These are phyloP conservation scores for Podospora conica DNA, from an alignment of 495 filamentous ascomycete genomes.

Conservation along the genomic window DNA sequence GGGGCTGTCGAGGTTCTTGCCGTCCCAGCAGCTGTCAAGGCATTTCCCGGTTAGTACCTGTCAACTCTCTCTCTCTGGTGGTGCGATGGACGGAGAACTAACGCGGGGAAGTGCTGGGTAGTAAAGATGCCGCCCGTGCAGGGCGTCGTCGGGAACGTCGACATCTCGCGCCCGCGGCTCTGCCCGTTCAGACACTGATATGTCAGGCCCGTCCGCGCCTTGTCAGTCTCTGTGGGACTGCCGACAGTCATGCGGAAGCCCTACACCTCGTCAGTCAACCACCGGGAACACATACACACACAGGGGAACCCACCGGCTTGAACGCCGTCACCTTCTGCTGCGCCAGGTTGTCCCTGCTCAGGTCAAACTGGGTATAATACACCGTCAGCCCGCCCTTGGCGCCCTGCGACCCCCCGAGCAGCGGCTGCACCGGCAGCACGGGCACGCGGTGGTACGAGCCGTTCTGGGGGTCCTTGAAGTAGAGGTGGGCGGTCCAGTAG, in stretches of 20 bases:
- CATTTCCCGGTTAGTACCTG: too few relatives aligned
- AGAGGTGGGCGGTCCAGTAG: constrained; percentile 42
- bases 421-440: constrained; percentile 32
- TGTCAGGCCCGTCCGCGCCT: constrained; percentile 34
- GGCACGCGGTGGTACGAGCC: constrained; percentile 40
- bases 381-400: constrained; percentile 40
- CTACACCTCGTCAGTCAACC: not conserved
- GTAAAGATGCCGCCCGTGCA: constrained; percentile 41
- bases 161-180: constrained; percentile 30
- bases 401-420: constrained; percentile 37
- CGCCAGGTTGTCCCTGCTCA: constrained; percentile 25
- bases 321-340: constrained; percentile 34
- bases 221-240: constrained; percentile 29
- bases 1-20: constrained; percentile 45
- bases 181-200: constrained; percentile 36
- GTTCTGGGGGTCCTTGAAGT: constrained; percentile 43
- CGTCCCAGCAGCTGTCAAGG: constrained; percentile 42
- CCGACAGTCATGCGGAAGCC: constrained; percentile 48
- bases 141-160: constrained; percentile 35
- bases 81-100: not conserved
- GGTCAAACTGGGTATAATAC: constrained; percentile 41
- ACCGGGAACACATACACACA: not conserved
- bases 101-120: constrained; percentile 42
- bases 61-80: too few relatives aligned
- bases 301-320: constrained; percentile 25